Evolutionary conservation across 768 basidiomycete genomes (phyloP), one percentile per base, ranked within the genome.

Genomic region (Megacollybia marginata): DNA sequence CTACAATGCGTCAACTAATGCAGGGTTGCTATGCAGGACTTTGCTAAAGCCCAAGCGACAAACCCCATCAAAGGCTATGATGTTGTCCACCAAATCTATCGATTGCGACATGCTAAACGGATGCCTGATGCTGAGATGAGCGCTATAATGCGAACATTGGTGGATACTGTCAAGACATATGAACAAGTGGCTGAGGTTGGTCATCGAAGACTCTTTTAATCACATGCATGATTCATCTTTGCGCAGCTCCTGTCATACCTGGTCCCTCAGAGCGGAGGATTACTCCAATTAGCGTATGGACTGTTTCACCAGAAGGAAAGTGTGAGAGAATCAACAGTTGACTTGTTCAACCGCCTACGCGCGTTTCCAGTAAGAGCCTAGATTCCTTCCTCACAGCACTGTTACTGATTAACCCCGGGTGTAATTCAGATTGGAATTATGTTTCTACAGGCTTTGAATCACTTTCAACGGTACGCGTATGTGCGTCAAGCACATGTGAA

Each of bases 391-490:
- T 28, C 16, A 42, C n/a, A 46, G 33, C 10, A 47, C 31, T 28
- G 44, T 33, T 34, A 53, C 42, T 42, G 52, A 48, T 53, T 28
- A 18, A 2, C 58, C 4, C 23, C 23, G 23, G 23, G 23, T 28
- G 23, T 6, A 28, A 28, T 28, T 28, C 6, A 93, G 92, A 79
- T 92, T 49, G 92, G 92, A 0, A 76, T 83, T 16, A 71, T 86
- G 48, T 90, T 84, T 60, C 66, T 94, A 33, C 82, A 87, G 60
- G 70, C 79, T 9, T 73, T 95, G 20, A 95, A 93, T 61, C 85
- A 89, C 57, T 95, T 94, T 63, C 90, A 92, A 59, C 81, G 88
- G 3, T 87, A 90, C 51, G 88, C 92, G 0, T 94, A 91, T 59
- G 81, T 89, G 20, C 79, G 92, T 42, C 85, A 89, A 62, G 89